A percentile compares a stretch with the other conserved stretches of the same genome.
Evolutionary conservation across 108 stramenopile species (phyloP).

Genomic region (Cyclotella kingstonii): DNA sequence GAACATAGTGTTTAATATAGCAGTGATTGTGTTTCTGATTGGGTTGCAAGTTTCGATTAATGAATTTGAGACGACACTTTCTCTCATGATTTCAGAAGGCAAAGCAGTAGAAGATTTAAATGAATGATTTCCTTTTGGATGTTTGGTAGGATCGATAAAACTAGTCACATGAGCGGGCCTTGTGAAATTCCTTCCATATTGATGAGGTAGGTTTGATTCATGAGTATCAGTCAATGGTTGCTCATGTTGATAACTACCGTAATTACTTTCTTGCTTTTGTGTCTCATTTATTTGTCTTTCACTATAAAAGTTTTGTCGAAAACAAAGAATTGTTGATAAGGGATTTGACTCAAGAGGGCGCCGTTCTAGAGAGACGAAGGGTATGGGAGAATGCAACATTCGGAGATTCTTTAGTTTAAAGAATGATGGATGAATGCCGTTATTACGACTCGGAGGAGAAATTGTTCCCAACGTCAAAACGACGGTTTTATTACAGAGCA

Average conservation of each 20-base stretch:
- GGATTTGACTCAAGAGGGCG: too few species aligned
- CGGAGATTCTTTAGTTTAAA: too few species aligned
- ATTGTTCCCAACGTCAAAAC: too few species aligned
- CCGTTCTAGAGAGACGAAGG: too few species aligned
- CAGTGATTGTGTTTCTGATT: background rate
- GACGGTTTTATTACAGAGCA: too few species aligned
- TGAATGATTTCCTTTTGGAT: background rate
- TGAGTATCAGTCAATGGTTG: background rate
- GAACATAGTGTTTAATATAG: slow-evolving; percentile 8
- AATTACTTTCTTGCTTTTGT: too few species aligned
- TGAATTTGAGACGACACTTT: background rate
- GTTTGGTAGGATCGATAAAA: slow-evolving; percentile 10
- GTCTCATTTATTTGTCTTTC: too few species aligned
- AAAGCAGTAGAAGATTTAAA: background rate
- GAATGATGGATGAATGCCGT: too few species aligned
- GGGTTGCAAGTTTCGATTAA: background rate
- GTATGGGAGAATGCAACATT: too few species aligned
- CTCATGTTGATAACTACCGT: background rate
- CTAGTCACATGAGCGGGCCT: background rate
- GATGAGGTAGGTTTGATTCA: background rate
- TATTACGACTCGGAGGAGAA: too few species aligned
- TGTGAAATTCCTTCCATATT: background rate
- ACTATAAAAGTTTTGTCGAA: too few species aligned
- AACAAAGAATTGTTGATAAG: too few species aligned
- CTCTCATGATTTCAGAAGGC: background rate